Evolutionary conservation across 1,139 yeast genomes (phyloP), one percentile per base, ranked within the genome.

Genomic region (Candida sp.): DNA sequence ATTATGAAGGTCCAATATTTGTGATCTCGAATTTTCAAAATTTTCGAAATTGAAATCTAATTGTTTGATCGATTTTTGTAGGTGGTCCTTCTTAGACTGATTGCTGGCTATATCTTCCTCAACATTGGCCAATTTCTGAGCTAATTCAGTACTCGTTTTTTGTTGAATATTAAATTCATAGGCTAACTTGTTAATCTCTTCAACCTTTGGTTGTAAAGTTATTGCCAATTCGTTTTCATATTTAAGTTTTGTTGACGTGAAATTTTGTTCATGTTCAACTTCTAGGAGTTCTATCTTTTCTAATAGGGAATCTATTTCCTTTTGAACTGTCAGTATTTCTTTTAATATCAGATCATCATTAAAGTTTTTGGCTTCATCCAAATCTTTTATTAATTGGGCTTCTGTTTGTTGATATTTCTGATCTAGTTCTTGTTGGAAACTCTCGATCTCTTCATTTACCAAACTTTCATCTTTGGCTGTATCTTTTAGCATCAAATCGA

Each of bases 351-450:
- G 60, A 15, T 56, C 55, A 42, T 67, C 70, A 34, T 61, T 59
- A 46, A 55, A 68, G 2, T 49, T 45, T 39, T 51, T 49, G 2
- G 69, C 71, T 5, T 49, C 47, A 22, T 57, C 53, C 7, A 70
- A 47, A 45, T 71, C 72, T 38, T 63, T 54, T 32, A 58, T 53
- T 43, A 72, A 51, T 42, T 67, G 64, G 46, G 60, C 65, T 39
- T 61, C 62, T 32, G 66, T 48, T 35, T 68, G 70, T 23, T 64
- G 63, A 46, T 55, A 63, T 40, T 68, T 64, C 22, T 55, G 53
- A 11, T 55, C 51, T 15, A 66, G 53, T 33, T 61, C 55, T 21
- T 57, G 57, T n/a, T 53, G 40, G 33, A 54, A 48, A 37, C 63
- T 64, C 33, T 56, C 48, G 7, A 67, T 48, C 36, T 59, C 56